Conservation (phyloP, 139 green algal species). For the Limnomonas spitsbergensis region DNA sequence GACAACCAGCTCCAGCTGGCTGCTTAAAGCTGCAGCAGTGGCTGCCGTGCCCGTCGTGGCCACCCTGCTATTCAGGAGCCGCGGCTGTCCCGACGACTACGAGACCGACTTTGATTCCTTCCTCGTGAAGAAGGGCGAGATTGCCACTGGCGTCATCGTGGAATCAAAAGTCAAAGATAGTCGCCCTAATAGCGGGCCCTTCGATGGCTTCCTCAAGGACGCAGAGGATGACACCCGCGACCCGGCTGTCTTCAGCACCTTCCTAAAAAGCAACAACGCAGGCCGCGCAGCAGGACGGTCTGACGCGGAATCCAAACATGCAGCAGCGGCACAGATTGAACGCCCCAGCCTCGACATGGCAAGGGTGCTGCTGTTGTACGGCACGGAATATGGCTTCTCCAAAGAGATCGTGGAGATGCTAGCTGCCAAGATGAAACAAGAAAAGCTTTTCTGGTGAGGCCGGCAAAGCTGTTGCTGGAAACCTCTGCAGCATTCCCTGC, state of each 20-base stretch:
- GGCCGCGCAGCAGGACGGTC: too few relatives aligned
- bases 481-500: too few relatives aligned
- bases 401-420: slow-evolving; percentile 84
- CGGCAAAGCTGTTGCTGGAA: too few relatives aligned
- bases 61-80: not conserved
- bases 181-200: not conserved
- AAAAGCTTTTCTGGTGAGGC: slow-evolving; percentile 40
- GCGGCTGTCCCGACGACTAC: not conserved
- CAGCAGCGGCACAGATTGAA: not conserved
- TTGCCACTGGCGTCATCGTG: slow-evolving; percentile 20
- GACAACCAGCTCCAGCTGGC: too few relatives aligned
- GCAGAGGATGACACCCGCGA: slow-evolving; percentile 28
- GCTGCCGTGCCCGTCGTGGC: not conserved
- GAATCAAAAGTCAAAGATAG: slow-evolving; percentile 7
- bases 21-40: too few relatives aligned
- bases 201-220: slow-evolving; percentile 22
- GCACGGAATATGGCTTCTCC: slow-evolving; percentile 86
- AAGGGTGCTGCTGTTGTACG: slow-evolving; percentile 72
- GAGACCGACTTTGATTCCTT: slow-evolving; percentile 43
- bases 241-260: slow-evolving; percentile 37
- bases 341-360: slow-evolving; percentile 22
- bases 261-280: slow-evolving; percentile 20
- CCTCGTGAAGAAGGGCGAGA: slow-evolving; percentile 12
- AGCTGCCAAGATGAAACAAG: slow-evolving; percentile 28
- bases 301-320: not conserved